phyloP scores from a whole-genome alignment of 2,329 filamentous ascomycete species.

The Hypoxylon sp. region DNA sequence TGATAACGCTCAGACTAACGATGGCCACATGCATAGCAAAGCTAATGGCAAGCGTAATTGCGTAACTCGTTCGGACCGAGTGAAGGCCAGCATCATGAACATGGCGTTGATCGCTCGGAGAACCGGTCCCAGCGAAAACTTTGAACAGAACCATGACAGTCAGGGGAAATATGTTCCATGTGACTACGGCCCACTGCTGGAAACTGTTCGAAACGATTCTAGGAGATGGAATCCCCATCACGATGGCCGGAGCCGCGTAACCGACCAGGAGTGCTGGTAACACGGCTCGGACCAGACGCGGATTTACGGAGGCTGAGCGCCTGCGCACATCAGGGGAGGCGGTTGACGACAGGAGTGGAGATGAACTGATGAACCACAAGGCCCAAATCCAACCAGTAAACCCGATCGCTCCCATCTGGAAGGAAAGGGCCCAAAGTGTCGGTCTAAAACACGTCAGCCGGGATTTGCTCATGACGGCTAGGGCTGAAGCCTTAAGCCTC shows the following conservation, averaged over 20 bases:
- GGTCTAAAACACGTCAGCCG: conserved; percentile 2
- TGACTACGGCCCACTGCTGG: conserved; percentile 28
- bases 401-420: conserved; percentile 7
- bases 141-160: neutral
- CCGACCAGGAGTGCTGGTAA: conserved; percentile 4
- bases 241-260: neutral
- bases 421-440: conserved; percentile 3
- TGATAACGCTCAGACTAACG: neutral
- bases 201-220: conserved; percentile 22
- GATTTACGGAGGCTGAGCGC: conserved; percentile 3
- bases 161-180: conserved; percentile 35
- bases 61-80: neutral
- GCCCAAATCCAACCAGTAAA: conserved; percentile 7
- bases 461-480: neutral
- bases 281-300: conserved; percentile 1
- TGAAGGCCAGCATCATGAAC: neutral
- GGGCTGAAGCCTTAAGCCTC: conserved; percentile 1
- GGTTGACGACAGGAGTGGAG: conserved; percentile 4
- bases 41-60: neutral
- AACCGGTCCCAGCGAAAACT: neutral
- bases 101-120: neutral
- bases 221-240: conserved; percentile 20
- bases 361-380: conserved; percentile 10
- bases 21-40: conserved; percentile 7
- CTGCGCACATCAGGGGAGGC: neutral